Conservation (phyloP, 768 basidiomycete species). For the Suillus ampliporus region DNA sequence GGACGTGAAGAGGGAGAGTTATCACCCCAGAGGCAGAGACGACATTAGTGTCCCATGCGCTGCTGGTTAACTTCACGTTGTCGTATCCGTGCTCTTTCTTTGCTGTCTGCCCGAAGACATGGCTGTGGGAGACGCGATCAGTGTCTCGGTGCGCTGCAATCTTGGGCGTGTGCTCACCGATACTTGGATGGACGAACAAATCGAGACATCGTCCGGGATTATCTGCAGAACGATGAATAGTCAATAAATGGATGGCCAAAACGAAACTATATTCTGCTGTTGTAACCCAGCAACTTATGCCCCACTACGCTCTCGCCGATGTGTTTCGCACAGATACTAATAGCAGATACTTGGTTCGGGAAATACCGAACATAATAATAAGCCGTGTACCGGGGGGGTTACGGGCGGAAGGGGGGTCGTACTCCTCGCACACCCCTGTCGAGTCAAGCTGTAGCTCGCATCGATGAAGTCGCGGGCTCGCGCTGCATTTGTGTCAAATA, state of each 20-base stretch:
- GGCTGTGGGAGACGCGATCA: constrained; percentile 49
- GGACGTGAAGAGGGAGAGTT: constrained; percentile 17
- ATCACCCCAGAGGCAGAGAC: constrained; percentile 82
- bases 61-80: constrained; percentile 85
- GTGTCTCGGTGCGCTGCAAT: constrained; percentile 11
- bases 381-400: too few species aligned
- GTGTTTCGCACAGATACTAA: constrained; percentile 3
- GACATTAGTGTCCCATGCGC: constrained; percentile 96
- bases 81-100: constrained; percentile 86
- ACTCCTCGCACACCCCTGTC: neutral
- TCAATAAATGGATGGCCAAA: neutral
- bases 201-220: constrained; percentile 64
- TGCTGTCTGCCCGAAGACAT: constrained; percentile 88
- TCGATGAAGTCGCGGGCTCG: too few species aligned
- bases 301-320: neutral
- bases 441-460: too few species aligned
- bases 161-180: constrained; percentile 53
- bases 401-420: neutral
- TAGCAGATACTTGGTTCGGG: neutral
- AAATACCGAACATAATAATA: constrained; percentile 1
- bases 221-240: constrained; percentile 1
- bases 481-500: too few species aligned
- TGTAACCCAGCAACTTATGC: constrained; percentile 1
- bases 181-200: constrained; percentile 90
- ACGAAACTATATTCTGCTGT: neutral